Conservation (phyloP, 75 land plant genomes). For the Isoetes taiwanensis region DNA sequence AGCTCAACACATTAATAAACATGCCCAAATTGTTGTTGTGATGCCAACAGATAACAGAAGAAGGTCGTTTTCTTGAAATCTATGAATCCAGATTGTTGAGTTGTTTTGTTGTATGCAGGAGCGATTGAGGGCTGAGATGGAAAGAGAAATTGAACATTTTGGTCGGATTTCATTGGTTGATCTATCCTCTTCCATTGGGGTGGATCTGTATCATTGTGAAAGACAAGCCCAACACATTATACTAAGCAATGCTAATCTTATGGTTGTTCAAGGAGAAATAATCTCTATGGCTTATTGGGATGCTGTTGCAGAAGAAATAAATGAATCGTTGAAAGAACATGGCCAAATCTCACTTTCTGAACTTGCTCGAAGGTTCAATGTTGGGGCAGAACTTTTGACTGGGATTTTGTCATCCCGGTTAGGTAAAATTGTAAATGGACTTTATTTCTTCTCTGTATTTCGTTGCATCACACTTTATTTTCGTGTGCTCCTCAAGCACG, state of each 20-base stretch:
- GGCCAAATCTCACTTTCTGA: conserved; percentile 82
- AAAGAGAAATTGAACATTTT: conserved; percentile 37
- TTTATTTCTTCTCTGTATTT: too few species aligned
- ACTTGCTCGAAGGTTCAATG: conserved; percentile 65
- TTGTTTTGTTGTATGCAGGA: conserved; percentile 37
- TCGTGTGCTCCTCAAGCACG: neutral
- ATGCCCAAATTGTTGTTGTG: too few species aligned
- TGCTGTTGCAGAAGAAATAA: conserved; percentile 76
- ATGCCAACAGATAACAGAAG: too few species aligned
- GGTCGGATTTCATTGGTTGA: conserved; percentile 82
- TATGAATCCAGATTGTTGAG: too few species aligned
- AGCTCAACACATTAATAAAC: too few species aligned
- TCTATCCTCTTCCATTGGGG: conserved; percentile 63
- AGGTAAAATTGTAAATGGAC: conserved; percentile 74
- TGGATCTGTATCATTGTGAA: conserved; percentile 87
- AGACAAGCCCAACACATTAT: conserved; percentile 57
- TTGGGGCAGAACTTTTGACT: conserved; percentile 64
- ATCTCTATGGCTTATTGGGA: conserved; percentile 84
- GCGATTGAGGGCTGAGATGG: conserved; percentile 57
- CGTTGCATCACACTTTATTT: too few species aligned
- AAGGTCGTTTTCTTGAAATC: too few species aligned
- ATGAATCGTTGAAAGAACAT: conserved; percentile 80
- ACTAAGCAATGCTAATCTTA: conserved; percentile 33
- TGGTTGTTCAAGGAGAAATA: conserved; percentile 81
- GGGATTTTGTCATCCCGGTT: conserved; percentile 67